These are phyloP conservation scores for Wickerhamiella galacta DNA, from an alignment of 805 yeast species.

Conservation along the genomic window DNA sequence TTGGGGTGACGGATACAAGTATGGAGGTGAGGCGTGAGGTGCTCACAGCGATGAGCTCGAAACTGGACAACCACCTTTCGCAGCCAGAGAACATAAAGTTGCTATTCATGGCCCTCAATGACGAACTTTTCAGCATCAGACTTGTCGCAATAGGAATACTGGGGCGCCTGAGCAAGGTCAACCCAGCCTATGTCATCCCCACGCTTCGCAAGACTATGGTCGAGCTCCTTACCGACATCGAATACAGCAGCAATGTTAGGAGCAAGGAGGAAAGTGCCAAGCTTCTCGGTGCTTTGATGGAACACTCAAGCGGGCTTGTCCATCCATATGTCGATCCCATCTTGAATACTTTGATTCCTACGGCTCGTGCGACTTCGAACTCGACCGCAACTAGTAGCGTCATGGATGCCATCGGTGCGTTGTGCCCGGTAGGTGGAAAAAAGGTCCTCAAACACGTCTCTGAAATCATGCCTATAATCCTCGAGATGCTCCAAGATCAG, in stretches of 20 bases:
- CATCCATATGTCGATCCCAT: conserved; percentile 84
- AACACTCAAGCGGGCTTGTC: conserved; percentile 65
- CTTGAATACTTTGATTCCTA: conserved; percentile 66
- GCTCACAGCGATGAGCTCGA: conserved; percentile 49
- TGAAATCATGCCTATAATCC: conserved; percentile 68
- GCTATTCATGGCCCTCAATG: conserved; percentile 77
- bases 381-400: conserved; percentile 70
- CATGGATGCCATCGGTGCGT: conserved; percentile 73
- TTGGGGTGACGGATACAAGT: conserved; percentile 77
- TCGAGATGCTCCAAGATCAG: conserved; percentile 84
- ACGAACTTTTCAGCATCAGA: conserved; percentile 72
- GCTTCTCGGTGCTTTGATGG: conserved; percentile 53
- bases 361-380: conserved; percentile 52
- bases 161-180: conserved; percentile 69
- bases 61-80: conserved; percentile 80
- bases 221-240: conserved; percentile 70
- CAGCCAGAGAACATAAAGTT: conserved; percentile 83
- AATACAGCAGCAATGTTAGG: conserved; percentile 57
- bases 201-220: conserved; percentile 72
- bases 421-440: conserved; percentile 78
- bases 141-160: conserved; percentile 61
- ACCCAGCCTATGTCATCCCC: conserved; percentile 93
- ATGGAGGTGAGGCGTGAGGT: conserved; percentile 76
- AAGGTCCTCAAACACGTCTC: conserved; percentile 57
- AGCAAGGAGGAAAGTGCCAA: conserved; percentile 79